phyloP scores from a whole-genome alignment of 805 yeast genomes.

The Yarrowia phangngaensis region DNA sequence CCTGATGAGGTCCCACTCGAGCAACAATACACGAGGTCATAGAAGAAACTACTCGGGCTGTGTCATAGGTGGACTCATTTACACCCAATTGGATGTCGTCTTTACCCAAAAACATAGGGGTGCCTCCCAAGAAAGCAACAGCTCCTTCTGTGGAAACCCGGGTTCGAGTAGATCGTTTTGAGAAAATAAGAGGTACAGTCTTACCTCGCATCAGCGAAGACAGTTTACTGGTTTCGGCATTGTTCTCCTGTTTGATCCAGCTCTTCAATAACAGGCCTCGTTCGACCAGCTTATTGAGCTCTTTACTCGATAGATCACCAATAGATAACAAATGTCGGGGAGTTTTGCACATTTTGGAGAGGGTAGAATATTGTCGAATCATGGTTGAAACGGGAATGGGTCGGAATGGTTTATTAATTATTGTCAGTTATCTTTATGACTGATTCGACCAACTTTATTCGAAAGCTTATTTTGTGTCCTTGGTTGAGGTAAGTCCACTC shows the following conservation, averaged over 20 bases:
- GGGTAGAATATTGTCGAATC: slow-evolving; percentile 16
- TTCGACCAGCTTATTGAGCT: slow-evolving; percentile 64
- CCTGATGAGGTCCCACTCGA: slow-evolving; percentile 83
- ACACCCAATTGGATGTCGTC: slow-evolving; percentile 97
- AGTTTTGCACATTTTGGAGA: slow-evolving; percentile 12
- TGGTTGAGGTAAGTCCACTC: no score
- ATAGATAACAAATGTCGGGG: slow-evolving; percentile 78
- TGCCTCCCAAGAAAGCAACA: slow-evolving; percentile 86
- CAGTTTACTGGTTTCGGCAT: slow-evolving; percentile 38
- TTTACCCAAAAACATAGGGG: slow-evolving; percentile 93
- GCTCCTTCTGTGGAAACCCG: slow-evolving; percentile 95
- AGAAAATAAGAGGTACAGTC: slow-evolving; percentile 76
- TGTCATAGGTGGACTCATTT: slow-evolving; percentile 85
- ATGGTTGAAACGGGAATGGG: no score
- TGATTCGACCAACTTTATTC: no score
- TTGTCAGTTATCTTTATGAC: no score
- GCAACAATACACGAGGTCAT: slow-evolving; percentile 98
- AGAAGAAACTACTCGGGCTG: slow-evolving; percentile 83
- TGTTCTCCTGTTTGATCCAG: slow-evolving; percentile 51
- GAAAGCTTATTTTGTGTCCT: no score
- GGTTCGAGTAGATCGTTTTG: slow-evolving; percentile 93
- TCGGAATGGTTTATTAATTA: no score
- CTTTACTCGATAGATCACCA: slow-evolving; percentile 68
- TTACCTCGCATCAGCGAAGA: slow-evolving; percentile 67
- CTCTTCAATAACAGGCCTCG: slow-evolving; percentile 69